Percentiles rank a stretch among this genome's conserved stretches.
phyloP scores from a whole-genome alignment of 139 green algal genomes.

The Pseudopediastrum boryanum region DNA sequence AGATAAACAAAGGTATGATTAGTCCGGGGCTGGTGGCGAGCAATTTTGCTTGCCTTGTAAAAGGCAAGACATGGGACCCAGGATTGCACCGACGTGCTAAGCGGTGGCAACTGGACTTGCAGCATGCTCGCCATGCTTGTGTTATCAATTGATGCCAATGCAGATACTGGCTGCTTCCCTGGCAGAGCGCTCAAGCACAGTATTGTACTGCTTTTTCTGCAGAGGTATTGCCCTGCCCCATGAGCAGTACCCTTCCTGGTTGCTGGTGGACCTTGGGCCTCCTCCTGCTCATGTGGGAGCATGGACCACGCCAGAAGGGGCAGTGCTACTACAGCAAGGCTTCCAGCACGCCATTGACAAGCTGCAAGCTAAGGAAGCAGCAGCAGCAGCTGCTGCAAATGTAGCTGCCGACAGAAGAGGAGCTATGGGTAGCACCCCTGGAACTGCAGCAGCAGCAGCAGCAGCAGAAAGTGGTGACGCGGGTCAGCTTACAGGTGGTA shows the following conservation, averaged over 20 bases:
- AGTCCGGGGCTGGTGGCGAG: no score
- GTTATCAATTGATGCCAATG: no score
- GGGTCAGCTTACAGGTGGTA: no score
- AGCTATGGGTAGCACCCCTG: neutral
- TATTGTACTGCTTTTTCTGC: neutral
- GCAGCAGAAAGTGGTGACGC: neutral
- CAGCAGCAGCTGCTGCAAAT: neutral
- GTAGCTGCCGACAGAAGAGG: neutral
- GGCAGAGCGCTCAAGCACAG: neutral
- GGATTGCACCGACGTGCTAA: no score
- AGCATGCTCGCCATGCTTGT: no score
- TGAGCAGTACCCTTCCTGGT: conserved; percentile 61
- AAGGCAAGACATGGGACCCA: no score
- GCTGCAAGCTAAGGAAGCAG: neutral
- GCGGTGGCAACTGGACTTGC: no score
- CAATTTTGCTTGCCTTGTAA: no score
- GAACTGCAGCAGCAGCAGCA: neutral
- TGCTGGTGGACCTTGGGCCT: conserved; percentile 47
- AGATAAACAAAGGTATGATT: no score
- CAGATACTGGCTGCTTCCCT: no score
- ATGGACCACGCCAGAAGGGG: conserved; percentile 12
- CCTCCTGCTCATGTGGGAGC: neutral
- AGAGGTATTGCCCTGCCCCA: conserved; percentile 32
- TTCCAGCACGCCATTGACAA: conserved; percentile 17
- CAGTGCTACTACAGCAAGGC: conserved; percentile 8